A percentile compares a stretch with the other conserved stretches of the same genome.
Conservation (phyloP, 2,329 filamentous ascomycete species). For the Neurospora sp. region DNA sequence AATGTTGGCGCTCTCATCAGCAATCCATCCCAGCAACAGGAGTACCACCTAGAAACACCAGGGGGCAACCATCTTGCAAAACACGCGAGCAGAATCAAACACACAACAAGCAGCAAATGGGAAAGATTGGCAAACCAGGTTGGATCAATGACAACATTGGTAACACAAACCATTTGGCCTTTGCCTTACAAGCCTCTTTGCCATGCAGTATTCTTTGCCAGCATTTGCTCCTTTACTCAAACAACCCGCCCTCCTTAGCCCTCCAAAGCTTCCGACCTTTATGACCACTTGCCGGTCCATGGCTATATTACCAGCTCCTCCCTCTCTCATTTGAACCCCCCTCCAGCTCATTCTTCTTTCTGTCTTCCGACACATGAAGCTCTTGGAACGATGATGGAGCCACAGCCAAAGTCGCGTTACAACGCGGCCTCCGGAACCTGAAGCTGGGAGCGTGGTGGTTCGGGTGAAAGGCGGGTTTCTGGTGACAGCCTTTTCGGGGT, state of each 20-base stretch:
- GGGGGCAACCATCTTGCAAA: neutral
- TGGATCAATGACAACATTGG: neutral
- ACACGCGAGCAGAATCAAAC: neutral
- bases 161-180: neutral
- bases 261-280: neutral
- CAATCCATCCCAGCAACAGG: neutral
- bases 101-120: neutral
- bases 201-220: neutral
- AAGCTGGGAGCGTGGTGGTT: neutral
- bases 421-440: neutral
- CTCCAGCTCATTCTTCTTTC: neutral
- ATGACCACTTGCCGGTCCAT: neutral
- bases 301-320: neutral
- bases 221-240: neutral
- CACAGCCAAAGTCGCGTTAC: neutral
- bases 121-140: neutral
- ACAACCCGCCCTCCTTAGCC: neutral
- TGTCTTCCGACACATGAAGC: neutral
- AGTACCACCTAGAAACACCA: neutral
- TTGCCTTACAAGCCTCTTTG: neutral
- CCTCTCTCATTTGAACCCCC: fast-evolving
- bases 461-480: neutral
- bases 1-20: neutral
- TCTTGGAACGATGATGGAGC: neutral
- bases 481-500: neutral